Conservation (phyloP, 179 eudicot species). For the Camellia oleifera region DNA sequence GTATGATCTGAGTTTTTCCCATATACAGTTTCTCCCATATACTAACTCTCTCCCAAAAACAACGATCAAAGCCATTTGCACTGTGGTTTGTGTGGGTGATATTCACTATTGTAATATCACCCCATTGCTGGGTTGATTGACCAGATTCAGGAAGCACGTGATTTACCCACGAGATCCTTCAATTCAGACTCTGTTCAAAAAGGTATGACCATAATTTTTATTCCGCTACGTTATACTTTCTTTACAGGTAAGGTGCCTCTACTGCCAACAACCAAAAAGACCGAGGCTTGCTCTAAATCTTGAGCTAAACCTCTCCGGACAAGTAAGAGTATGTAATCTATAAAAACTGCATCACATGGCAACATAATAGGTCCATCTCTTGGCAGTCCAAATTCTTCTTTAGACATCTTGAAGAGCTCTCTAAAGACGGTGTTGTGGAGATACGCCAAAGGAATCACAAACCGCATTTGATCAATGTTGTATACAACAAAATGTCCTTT, state of each 20-base stretch:
- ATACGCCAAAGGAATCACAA: constrained; percentile 35
- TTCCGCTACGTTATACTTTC: no score
- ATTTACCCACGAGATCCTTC: no score
- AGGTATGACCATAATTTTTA: no score
- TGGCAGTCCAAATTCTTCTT: constrained; percentile 46
- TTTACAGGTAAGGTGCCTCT: constrained; percentile 2
- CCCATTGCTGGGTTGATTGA: no score
- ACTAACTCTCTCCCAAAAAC: no score
- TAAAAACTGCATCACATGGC: constrained; percentile 35
- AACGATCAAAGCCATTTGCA: no score
- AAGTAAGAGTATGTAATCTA: constrained; percentile 21
- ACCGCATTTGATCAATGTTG: constrained; percentile 34
- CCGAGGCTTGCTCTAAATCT: constrained; percentile 25
- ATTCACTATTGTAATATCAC: no score
- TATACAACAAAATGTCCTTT: constrained; percentile 49
- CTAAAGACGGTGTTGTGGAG: constrained; percentile 25
- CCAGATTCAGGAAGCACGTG: no score
- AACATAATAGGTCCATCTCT: constrained; percentile 32
- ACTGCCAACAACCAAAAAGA: constrained; percentile 5
- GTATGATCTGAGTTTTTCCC: no score
- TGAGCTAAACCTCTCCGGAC: constrained; percentile 14
- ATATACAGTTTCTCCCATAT: no score
- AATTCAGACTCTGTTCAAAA: no score
- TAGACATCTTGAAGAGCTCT: constrained; percentile 42
- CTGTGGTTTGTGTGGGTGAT: no score